Evolutionary conservation across 345 rosid genomes (phyloP).

Genomic region (Ailanthus altissimus): DNA sequence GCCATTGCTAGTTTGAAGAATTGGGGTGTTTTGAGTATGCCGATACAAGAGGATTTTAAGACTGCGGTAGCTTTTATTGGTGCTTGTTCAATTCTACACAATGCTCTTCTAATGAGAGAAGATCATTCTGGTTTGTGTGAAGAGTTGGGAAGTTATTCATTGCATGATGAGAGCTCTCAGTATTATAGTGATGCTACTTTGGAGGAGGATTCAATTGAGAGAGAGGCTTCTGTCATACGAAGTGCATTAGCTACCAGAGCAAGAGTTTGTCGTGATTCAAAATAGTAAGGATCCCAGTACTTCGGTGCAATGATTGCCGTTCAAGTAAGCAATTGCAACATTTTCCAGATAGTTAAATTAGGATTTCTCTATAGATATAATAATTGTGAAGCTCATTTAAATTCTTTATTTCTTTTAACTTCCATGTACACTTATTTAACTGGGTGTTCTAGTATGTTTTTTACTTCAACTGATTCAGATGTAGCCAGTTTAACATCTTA

Average conservation of each 20-base stretch:
- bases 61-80: conserved; percentile 54
- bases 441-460: background rate
- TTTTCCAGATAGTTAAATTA: conserved; percentile 26
- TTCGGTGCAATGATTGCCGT: conserved; percentile 4
- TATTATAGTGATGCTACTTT: conserved; percentile 18
- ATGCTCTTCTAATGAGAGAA: conserved; percentile 60
- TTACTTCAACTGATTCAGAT: conserved; percentile 3
- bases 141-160: conserved; percentile 31
- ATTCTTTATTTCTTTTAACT: background rate
- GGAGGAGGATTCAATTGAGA: conserved; percentile 29
- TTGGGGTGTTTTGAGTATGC: conserved; percentile 57
- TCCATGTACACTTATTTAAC: background rate
- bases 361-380: conserved; percentile 13
- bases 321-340: conserved; percentile 14
- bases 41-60: conserved; percentile 55
- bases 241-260: conserved; percentile 46
- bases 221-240: conserved; percentile 36
- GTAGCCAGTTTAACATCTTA: conserved; percentile 1
- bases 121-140: conserved; percentile 56
- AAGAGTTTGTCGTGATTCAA: conserved; percentile 19
- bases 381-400: conserved; percentile 5
- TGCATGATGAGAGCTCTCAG: conserved; percentile 26
- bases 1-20: conserved; percentile 54
- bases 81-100: conserved; percentile 68
- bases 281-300: conserved; percentile 17